Percentiles rank a stretch among this genome's conserved stretches.
Conservation (phyloP, 257 asterid species). For the Solanum tarapatanum region DNA sequence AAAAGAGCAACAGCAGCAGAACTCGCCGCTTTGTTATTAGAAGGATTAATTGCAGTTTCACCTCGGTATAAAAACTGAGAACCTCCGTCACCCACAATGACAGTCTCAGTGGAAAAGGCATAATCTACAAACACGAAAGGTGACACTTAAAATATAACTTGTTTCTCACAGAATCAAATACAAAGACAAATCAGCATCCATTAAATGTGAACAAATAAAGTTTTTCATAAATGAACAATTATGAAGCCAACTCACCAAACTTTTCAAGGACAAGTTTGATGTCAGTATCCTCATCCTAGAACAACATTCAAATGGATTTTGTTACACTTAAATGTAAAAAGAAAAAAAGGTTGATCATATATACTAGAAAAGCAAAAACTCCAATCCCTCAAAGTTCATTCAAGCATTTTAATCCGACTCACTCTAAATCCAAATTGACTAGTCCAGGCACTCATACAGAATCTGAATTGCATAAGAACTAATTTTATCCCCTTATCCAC, state of each 20-base stretch:
- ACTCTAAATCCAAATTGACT: background rate
- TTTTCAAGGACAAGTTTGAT: slow-evolving; percentile 54
- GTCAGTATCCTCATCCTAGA: slow-evolving; percentile 51
- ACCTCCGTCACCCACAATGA: slow-evolving; percentile 61
- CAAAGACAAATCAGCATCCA: background rate
- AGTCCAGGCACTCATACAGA: background rate
- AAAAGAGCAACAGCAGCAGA: slow-evolving; percentile 50
- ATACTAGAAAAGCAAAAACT: background rate
- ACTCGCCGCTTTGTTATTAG: background rate
- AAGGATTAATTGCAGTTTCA: slow-evolving; percentile 9
- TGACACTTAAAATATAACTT: background rate
- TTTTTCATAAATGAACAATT: background rate
- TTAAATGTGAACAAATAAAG: background rate
- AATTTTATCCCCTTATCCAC: background rate
- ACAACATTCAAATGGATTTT: slow-evolving; percentile 27
- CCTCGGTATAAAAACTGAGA: slow-evolving; percentile 36
- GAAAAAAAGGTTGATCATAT: background rate
- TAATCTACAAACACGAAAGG: slow-evolving; percentile 34
- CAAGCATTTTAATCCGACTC: background rate
- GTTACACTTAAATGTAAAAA: slow-evolving; percentile 10
- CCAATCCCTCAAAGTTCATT: background rate
- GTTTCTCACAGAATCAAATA: background rate
- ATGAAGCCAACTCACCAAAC: slow-evolving; percentile 53
- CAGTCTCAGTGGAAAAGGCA: slow-evolving; percentile 52
- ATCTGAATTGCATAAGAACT: background rate